Conservation (phyloP, 305 asterid genomes). For the Fraxinus paxiana region DNA sequence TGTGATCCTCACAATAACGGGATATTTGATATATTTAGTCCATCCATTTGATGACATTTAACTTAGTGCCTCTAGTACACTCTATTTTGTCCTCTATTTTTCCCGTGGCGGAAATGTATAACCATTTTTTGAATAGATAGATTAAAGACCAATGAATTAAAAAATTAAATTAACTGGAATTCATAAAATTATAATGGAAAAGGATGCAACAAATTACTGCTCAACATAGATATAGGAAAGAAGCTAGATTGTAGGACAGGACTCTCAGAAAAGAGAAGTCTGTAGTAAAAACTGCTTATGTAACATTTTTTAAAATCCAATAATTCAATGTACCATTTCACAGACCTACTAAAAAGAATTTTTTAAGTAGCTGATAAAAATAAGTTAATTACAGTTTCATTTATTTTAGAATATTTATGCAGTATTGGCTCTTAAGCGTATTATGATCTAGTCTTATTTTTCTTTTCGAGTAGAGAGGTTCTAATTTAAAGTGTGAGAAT, state of each 20-base stretch:
- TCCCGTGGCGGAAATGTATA: background rate
- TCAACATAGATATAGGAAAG: background rate
- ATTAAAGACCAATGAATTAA: background rate
- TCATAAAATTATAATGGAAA: background rate
- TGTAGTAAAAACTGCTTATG: background rate
- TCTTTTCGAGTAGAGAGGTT: background rate
- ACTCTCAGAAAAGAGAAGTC: background rate
- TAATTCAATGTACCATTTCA: background rate
- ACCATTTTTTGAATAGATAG: background rate
- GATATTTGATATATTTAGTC: background rate
- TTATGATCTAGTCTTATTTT: background rate
- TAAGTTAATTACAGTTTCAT: background rate
- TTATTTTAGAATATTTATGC: background rate
- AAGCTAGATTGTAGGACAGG: background rate
- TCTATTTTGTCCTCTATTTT: background rate
- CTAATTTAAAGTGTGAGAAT: background rate
- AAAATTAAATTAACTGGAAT: background rate
- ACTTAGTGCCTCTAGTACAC: background rate
- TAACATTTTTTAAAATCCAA: background rate
- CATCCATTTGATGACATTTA: background rate
- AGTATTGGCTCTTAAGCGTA: background rate
- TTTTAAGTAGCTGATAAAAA: background rate
- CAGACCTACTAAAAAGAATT: background rate
- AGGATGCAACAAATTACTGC: background rate
- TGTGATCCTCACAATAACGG: background rate